phyloP scores from a whole-genome alignment of 2,329 filamentous ascomycete species.

The Cordyceps tenuipes region DNA sequence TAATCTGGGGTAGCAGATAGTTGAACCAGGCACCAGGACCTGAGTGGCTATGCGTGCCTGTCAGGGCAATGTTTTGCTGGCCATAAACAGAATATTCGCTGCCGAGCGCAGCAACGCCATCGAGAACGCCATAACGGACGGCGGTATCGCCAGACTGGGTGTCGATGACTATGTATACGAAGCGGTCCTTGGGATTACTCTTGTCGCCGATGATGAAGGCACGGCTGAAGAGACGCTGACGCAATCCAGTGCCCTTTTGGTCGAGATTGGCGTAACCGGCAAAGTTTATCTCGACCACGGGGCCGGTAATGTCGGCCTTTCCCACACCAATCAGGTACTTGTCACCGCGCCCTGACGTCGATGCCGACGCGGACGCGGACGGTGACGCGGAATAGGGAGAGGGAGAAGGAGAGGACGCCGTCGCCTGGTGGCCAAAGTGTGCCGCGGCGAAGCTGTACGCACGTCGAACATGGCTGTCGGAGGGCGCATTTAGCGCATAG shows the following conservation, averaged over 20 bases:
- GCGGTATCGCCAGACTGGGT: slow-evolving; percentile 84
- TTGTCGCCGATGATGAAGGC: slow-evolving; percentile 78
- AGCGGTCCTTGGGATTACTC: slow-evolving; percentile 57
- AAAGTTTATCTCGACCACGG: slow-evolving; percentile 82
- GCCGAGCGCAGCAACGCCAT: slow-evolving; percentile 62
- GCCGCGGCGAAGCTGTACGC: slow-evolving; percentile 4
- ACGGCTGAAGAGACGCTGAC: slow-evolving; percentile 80
- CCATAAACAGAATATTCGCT: slow-evolving; percentile 65
- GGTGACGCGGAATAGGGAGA: not conserved
- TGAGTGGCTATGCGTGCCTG: slow-evolving; percentile 87
- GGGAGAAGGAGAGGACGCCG: not conserved
- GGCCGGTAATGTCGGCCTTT: slow-evolving; percentile 55
- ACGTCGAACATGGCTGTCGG: slow-evolving; percentile 4
- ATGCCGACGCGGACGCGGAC: not conserved
- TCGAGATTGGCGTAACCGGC: slow-evolving; percentile 86
- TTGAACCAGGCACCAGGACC: slow-evolving; percentile 92
- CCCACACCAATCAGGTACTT: slow-evolving; percentile 47
- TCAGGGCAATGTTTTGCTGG: slow-evolving; percentile 76
- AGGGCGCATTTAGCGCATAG: slow-evolving; percentile 3
- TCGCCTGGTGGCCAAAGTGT: slow-evolving; percentile 2
- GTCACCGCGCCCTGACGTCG: slow-evolving; percentile 16
- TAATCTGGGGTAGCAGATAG: slow-evolving; percentile 86
- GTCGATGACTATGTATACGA: slow-evolving; percentile 84
- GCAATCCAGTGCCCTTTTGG: slow-evolving; percentile 74
- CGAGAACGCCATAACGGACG: slow-evolving; percentile 75